These are phyloP conservation scores for Casaregolazyma lundiana DNA, from an alignment of 1,139 yeast genomes.

Conservation along the genomic window DNA sequence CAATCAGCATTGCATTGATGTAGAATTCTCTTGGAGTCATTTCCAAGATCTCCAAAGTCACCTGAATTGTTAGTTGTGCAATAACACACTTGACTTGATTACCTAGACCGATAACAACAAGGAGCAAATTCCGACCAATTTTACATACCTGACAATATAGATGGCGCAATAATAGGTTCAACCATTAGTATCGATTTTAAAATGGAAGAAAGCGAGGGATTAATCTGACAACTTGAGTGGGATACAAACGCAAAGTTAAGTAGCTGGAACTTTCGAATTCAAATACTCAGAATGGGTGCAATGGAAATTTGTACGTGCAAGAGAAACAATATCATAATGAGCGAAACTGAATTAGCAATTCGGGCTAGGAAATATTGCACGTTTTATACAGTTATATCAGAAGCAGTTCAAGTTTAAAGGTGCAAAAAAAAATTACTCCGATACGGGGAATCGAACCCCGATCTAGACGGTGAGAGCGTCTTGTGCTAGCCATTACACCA, in stretches of 20 bases:
- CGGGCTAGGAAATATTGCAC: not conserved
- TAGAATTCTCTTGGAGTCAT: conserved; percentile 78
- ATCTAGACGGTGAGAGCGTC: conserved; percentile 20
- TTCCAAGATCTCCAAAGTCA: conserved; percentile 83
- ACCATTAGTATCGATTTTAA: conserved; percentile 23
- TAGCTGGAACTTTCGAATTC: not conserved
- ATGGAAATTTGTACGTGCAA: no score
- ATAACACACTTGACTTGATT: not conserved
- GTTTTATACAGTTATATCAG: not conserved
- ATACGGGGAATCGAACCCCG: conserved; percentile 20
- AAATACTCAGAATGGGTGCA: not conserved
- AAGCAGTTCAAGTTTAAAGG: not conserved
- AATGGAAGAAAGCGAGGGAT: not conserved
- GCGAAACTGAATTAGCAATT: no score
- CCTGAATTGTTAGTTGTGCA: conserved; percentile 17
- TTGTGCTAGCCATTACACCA: conserved; percentile 20
- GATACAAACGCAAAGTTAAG: not conserved
- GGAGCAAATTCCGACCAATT: not conserved
- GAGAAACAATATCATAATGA: no score
- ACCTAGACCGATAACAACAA: no score
- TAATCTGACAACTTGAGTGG: not conserved
- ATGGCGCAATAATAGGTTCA: conserved; percentile 83
- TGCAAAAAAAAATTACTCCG: conserved; percentile 14
- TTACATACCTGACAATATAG: conserved; percentile 70
- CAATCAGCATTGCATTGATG: conserved; percentile 77